Evolutionary conservation across 169 alveolate species (phyloP).

Genomic region (Plasmodium falciparum): DNA sequence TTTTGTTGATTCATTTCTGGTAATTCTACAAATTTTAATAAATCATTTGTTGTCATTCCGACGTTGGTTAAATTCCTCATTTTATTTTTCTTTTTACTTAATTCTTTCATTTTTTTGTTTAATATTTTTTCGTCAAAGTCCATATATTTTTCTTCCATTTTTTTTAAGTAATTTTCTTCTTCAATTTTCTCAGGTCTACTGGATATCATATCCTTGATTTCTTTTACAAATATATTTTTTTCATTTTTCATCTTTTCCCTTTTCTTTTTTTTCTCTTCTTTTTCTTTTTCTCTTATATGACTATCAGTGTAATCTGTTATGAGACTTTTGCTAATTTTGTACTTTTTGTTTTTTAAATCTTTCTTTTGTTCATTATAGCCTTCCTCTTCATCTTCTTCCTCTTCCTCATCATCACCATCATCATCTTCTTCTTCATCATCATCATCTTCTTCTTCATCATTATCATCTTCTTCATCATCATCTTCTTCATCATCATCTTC

Average conservation of each 20-base stretch:
- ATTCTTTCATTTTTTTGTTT: constrained; percentile 50
- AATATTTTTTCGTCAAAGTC: constrained; percentile 69
- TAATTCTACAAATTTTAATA: constrained; percentile 74
- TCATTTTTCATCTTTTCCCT: constrained; percentile 71
- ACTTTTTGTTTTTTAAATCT: constrained; percentile 46
- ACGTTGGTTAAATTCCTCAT: constrained; percentile 69
- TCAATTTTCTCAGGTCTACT: constrained; percentile 78
- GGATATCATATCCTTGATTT: constrained; percentile 68
- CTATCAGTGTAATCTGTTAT: constrained; percentile 78
- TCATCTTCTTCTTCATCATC: constrained; percentile 46
- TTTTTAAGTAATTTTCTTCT: constrained; percentile 79
- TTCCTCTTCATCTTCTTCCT: constrained; percentile 17
- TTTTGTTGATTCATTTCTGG: constrained; percentile 66
- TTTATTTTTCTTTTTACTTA: constrained; percentile 49
- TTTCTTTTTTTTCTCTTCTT: constrained; percentile 73
- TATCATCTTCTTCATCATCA: background rate
- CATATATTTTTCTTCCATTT: constrained; percentile 76
- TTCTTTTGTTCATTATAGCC: constrained; percentile 1
- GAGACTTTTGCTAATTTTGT: constrained; percentile 71
- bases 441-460: constrained; percentile 17
- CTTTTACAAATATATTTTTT: constrained; percentile 59
- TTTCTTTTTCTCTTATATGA: constrained; percentile 71
- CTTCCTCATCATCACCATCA: constrained; percentile 48
- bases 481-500: constrained; percentile 4
- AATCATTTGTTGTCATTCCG: constrained; percentile 76